Evolutionary conservation across 495 filamentous ascomycete species (phyloP).

Genomic region (Acidomyces sp.): DNA sequence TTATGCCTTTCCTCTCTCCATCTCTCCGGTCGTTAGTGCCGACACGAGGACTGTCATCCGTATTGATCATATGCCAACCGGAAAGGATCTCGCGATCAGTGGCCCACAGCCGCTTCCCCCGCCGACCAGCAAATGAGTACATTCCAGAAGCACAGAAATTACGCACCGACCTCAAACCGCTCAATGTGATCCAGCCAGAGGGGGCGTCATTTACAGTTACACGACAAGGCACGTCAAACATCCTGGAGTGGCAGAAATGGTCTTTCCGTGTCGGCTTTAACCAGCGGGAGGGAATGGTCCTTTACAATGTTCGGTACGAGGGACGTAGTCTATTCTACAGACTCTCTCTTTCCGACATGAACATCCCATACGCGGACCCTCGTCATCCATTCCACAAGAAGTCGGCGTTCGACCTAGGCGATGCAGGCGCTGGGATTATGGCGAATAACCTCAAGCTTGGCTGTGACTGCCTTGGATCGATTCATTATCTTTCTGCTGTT

Average conservation of each 20-base stretch:
- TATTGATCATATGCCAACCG: slow-evolving; percentile 47
- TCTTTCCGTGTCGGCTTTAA: slow-evolving; percentile 63
- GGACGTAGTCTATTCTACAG: slow-evolving; percentile 54
- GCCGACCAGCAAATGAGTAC: slow-evolving; percentile 55
- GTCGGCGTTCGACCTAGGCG: slow-evolving; percentile 66
- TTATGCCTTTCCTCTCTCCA: slow-evolving; percentile 64
- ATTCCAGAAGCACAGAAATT: slow-evolving; percentile 55
- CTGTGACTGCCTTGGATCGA: slow-evolving; percentile 47
- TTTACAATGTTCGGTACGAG: slow-evolving; percentile 61
- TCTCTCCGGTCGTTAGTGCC: slow-evolving; percentile 64
- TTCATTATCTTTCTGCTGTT: slow-evolving; percentile 56
- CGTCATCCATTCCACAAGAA: slow-evolving; percentile 62
- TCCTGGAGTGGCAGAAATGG: slow-evolving; percentile 61
- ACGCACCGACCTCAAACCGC: slow-evolving; percentile 53
- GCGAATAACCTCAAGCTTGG: slow-evolving; percentile 55
- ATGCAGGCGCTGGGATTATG: slow-evolving; percentile 59
- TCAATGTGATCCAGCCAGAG: slow-evolving; percentile 64
- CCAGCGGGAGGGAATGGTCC: slow-evolving; percentile 52
- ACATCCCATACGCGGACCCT: slow-evolving; percentile 64
- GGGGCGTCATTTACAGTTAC: slow-evolving; percentile 55
- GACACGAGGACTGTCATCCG: slow-evolving; percentile 50
- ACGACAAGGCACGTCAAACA: slow-evolving; percentile 30
- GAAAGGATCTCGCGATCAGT: slow-evolving; percentile 45
- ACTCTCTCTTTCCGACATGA: slow-evolving; percentile 61
- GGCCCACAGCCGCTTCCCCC: slow-evolving; percentile 41